These are phyloP conservation scores for Scleroderma bovista DNA, from an alignment of 768 basidiomycete genomes.

Conservation along the genomic window DNA sequence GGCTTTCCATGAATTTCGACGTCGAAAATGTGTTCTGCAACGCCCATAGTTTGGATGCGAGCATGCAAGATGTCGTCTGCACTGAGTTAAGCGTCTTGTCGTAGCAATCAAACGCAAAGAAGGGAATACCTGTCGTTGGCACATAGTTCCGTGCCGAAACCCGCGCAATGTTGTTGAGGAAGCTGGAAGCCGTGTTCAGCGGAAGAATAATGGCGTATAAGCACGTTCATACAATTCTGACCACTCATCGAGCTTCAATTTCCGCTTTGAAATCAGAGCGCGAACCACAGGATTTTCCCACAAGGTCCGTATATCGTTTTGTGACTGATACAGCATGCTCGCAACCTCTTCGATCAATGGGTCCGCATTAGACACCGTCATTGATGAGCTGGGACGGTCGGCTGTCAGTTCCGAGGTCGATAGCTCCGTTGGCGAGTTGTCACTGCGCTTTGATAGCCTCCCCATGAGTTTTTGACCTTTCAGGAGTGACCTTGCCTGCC, in stretches of 20 bases:
- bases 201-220: constrained; percentile 18
- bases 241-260: constrained; percentile 80
- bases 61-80: constrained; percentile 83
- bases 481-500: constrained; percentile 68
- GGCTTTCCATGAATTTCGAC: constrained; percentile 73
- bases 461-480: constrained; percentile 35
- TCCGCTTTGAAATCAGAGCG: constrained; percentile 59
- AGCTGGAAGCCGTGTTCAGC: constrained; percentile 38
- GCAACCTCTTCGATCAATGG: constrained; percentile 56
- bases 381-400: constrained; percentile 25
- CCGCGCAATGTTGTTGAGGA: constrained; percentile 67
- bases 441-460: constrained; percentile 22
- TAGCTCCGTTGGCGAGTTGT: constrained; percentile 2
- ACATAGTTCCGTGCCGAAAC: constrained; percentile 66
- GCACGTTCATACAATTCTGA: constrained; percentile 69
- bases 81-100: constrained; percentile 14
- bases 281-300: constrained; percentile 73
- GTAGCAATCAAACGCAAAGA: constrained; percentile 20
- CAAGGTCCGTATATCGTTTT: constrained; percentile 62
- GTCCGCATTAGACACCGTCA: constrained; percentile 40
- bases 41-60: constrained; percentile 88
- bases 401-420: constrained; percentile 19
- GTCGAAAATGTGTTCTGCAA: constrained; percentile 79
- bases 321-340: constrained; percentile 49
- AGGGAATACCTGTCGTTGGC: constrained; percentile 60